These are phyloP conservation scores for Begonia peltatifolia DNA, from an alignment of 306 rosid genomes.

Conservation along the genomic window DNA sequence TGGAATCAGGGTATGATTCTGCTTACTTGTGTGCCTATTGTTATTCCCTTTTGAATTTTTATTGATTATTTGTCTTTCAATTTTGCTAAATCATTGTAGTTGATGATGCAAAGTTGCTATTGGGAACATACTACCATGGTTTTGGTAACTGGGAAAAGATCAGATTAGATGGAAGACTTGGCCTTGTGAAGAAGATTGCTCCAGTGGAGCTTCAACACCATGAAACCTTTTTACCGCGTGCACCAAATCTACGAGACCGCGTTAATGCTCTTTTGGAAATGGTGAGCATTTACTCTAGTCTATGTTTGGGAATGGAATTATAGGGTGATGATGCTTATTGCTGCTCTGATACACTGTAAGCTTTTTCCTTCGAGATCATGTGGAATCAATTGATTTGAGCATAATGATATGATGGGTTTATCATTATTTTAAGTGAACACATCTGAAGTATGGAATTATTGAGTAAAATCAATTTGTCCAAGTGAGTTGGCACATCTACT, in stretches of 20 bases:
- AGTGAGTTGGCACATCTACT: no score
- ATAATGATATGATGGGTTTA: no score
- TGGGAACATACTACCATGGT: slow-evolving; percentile 86
- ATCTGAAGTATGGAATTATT: no score
- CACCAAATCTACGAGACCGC: slow-evolving; percentile 96
- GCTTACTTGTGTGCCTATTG: slow-evolving; percentile 7
- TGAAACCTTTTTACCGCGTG: slow-evolving; percentile 96
- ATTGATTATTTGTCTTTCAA: neutral
- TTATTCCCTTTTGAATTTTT: neutral
- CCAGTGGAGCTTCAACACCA: slow-evolving; percentile 98
- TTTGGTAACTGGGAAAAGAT: slow-evolving; percentile 96
- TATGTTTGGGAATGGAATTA: no score
- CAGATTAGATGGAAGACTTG: slow-evolving; percentile 88
- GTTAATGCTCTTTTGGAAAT: slow-evolving; percentile 93
- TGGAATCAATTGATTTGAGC: no score
- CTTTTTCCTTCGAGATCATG: no score
- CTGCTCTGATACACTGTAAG: no score
- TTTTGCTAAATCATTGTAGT: slow-evolving; percentile 28
- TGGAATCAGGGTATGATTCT: slow-evolving; percentile 88
- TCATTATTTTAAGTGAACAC: no score
- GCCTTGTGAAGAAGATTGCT: slow-evolving; percentile 87
- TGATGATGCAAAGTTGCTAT: slow-evolving; percentile 97
- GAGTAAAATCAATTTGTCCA: no score
- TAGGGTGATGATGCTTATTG: no score
- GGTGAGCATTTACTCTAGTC: slow-evolving; percentile 30